These are phyloP conservation scores for Jatropha podagrica DNA, from an alignment of 441 rosid genomes.

Conservation along the genomic window DNA sequence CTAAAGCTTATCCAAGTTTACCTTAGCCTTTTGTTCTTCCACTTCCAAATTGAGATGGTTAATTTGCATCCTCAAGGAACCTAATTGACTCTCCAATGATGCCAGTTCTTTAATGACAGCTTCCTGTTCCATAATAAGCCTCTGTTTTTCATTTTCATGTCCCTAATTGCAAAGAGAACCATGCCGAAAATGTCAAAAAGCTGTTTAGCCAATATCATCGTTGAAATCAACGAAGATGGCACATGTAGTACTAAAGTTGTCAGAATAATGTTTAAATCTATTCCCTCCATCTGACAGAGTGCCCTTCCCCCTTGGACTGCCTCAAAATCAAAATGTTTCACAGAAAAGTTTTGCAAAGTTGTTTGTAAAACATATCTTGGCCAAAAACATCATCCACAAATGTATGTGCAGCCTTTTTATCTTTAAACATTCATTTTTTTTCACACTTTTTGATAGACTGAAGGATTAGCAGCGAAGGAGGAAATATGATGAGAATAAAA, in stretches of 20 bases:
- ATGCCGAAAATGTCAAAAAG: slow-evolving; percentile 18
- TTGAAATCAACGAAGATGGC: too few species aligned
- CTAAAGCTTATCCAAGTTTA: slow-evolving; percentile 31
- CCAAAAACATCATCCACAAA: background rate
- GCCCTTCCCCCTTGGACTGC: background rate
- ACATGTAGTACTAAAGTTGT: background rate
- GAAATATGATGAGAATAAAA: background rate
- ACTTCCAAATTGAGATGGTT: slow-evolving; percentile 60
- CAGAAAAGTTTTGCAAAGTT: background rate
- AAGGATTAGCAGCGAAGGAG: background rate
- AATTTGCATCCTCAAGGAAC: slow-evolving; percentile 61
- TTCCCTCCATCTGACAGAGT: background rate
- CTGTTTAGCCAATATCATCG: background rate
- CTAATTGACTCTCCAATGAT: slow-evolving; percentile 81
- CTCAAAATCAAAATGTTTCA: background rate
- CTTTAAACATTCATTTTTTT: background rate
- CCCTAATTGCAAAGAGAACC: slow-evolving; percentile 44
- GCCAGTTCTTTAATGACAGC: slow-evolving; percentile 68
- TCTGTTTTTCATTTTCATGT: slow-evolving; percentile 82
- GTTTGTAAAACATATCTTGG: background rate
- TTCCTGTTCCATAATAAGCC: slow-evolving; percentile 91
- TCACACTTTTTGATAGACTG: background rate
- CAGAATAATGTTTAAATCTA: background rate
- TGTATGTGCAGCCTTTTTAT: background rate
- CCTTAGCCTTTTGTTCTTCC: slow-evolving; percentile 73